phyloP scores from a whole-genome alignment of 352 stramenopile genomes.

The Peronospora farinosa region DNA sequence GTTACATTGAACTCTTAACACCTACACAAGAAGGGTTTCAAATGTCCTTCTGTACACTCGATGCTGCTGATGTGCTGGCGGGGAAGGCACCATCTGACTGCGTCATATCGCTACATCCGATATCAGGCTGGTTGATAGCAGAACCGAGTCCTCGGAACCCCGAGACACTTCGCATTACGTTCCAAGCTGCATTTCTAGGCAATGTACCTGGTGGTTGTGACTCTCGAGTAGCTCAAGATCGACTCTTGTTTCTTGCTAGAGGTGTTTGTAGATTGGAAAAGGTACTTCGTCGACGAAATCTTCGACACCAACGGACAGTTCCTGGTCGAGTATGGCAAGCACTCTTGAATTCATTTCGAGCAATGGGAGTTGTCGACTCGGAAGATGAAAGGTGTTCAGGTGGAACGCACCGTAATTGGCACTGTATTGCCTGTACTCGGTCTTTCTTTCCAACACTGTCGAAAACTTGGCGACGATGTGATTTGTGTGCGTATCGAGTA shows the following conservation, averaged over 20 bases:
- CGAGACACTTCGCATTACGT: constrained; percentile 22
- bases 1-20: constrained; percentile 27
- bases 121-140: constrained; percentile 30
- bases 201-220: constrained; percentile 14
- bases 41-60: constrained; percentile 24
- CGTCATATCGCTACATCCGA: constrained; percentile 28
- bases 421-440: constrained; percentile 34
- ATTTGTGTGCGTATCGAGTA: constrained; percentile 37
- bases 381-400: constrained; percentile 8
- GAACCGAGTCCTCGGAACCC: constrained; percentile 14
- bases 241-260: constrained; percentile 24
- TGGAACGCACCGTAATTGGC: constrained; percentile 29
- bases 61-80: constrained; percentile 21
- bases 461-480: constrained; percentile 29
- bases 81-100: constrained; percentile 26
- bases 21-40: constrained; percentile 21
- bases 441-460: constrained; percentile 20
- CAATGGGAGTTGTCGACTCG: constrained; percentile 5
- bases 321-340: constrained; percentile 20
- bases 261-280: constrained; percentile 28
- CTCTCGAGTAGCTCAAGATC: constrained; percentile 15
- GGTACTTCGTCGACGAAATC: constrained; percentile 18
- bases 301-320: constrained; percentile 6
- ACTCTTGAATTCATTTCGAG: constrained; percentile 18
- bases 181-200: constrained; percentile 25